Percentiles rank a stretch among this genome's conserved stretches.
Conservation (phyloP, 1,139 yeast species). For the Debaryomyces robertsiae region DNA sequence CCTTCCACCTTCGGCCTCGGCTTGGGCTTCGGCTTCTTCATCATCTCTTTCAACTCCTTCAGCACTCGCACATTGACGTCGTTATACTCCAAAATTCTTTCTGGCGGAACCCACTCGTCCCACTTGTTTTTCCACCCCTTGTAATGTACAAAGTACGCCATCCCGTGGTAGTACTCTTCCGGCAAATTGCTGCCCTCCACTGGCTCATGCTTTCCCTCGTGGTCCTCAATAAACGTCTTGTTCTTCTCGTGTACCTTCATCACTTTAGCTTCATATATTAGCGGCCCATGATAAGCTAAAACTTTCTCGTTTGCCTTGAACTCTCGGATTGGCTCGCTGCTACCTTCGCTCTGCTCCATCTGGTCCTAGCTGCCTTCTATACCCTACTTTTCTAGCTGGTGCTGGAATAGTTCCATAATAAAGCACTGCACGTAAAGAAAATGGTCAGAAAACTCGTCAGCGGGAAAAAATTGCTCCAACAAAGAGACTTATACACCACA, state of each 20-base stretch:
- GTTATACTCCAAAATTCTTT: constrained; percentile 67
- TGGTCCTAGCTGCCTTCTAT: neutral
- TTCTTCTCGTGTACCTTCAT: constrained; percentile 63
- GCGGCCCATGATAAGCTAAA: constrained; percentile 88
- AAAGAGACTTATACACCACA: neutral
- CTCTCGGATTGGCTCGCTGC: constrained; percentile 3
- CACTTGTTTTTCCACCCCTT: constrained; percentile 95
- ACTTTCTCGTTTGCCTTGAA: constrained; percentile 50
- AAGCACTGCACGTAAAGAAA: constrained; percentile 7
- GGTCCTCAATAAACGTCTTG: constrained; percentile 39
- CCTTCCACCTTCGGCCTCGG: constrained; percentile 10
- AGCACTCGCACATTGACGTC: constrained; percentile 70
- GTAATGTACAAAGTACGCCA: constrained; percentile 76
- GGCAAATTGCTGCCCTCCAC: constrained; percentile 48
- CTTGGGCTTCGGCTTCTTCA: constrained; percentile 11
- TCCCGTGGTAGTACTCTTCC: constrained; percentile 35
- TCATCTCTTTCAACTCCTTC: constrained; percentile 47
- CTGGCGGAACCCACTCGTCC: constrained; percentile 93
- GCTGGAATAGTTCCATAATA: too few species aligned
- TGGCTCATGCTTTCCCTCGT: constrained; percentile 41
- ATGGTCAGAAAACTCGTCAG: constrained; percentile 6
- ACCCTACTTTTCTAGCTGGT: neutral
- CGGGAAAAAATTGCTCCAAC: constrained; percentile 7
- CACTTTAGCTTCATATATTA: constrained; percentile 86
- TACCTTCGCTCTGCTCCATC: neutral